Conservation (phyloP, 805 yeast genomes). For the Suhomyces xylopsoci region DNA sequence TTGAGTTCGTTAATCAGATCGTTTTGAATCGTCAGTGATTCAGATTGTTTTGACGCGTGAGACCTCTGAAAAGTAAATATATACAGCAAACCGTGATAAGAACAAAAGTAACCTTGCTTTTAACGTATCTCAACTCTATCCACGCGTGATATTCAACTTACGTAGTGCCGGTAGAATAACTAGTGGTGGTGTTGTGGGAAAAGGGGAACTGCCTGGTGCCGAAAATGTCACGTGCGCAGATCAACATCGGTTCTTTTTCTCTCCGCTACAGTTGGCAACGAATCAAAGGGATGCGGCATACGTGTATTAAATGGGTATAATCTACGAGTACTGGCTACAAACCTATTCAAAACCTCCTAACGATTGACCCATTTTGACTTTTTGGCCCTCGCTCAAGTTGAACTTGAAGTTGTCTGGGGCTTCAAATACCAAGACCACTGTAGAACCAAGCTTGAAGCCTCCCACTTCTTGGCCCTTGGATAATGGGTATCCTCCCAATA, state of each 20-base stretch:
- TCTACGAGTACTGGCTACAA: neutral
- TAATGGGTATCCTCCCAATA: slow-evolving; percentile 84
- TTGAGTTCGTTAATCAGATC: neutral
- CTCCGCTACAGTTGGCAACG: neutral
- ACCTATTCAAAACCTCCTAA: slow-evolving; percentile 50
- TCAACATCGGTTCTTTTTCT: neutral
- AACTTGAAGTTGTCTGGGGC: slow-evolving; percentile 84
- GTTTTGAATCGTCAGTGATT: neutral
- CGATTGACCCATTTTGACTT: slow-evolving; percentile 79
- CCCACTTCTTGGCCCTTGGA: slow-evolving; percentile 94
- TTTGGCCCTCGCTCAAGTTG: slow-evolving; percentile 65
- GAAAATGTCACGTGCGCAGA: neutral
- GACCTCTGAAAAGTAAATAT: neutral
- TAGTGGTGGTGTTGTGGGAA: neutral
- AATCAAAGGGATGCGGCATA: neutral
- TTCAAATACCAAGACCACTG: slow-evolving; percentile 95
- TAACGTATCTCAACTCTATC: neutral
- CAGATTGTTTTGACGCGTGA: neutral
- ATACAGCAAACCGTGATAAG: neutral
- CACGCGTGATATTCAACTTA: neutral
- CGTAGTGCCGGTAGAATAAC: neutral
- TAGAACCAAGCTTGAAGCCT: slow-evolving; percentile 92
- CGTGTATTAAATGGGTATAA: neutral
- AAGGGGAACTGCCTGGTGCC: neutral
- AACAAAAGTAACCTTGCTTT: neutral